Evolutionary conservation across 805 yeast species (phyloP).

Genomic region (Lipomyces lipofer): DNA sequence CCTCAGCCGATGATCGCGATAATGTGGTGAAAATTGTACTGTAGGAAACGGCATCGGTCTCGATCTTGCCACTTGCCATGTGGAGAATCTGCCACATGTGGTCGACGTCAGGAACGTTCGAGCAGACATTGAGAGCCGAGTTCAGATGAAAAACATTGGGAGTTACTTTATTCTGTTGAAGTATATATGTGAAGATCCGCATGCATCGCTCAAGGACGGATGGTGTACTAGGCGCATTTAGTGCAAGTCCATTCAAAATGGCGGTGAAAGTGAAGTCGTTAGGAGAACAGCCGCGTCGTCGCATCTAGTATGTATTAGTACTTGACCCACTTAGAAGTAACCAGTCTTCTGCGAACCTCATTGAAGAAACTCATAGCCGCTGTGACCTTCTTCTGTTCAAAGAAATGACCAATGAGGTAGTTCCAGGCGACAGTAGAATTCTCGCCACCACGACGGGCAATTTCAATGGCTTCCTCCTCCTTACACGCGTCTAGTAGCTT

Average conservation of each 20-base stretch:
- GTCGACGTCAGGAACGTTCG: not conserved
- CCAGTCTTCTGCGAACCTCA: conserved; percentile 6
- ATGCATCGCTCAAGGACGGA: conserved; percentile 8
- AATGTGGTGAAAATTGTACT: conserved; percentile 11
- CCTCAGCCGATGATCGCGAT: conserved; percentile 1
- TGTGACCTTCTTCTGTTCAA: conserved; percentile 6
- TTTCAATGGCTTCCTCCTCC: conserved; percentile 3
- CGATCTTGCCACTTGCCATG: conserved; percentile 5
- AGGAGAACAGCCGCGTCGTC: conserved; percentile 14
- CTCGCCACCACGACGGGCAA: conserved; percentile 13
- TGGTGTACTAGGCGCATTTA: conserved; percentile 3
- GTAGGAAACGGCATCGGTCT: conserved; percentile 11
- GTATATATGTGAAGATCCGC: conserved; percentile 7
- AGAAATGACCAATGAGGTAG: conserved; percentile 6
- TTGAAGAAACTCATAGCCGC: conserved; percentile 11
- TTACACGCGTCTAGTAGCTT: not conserved
- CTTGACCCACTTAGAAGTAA: not conserved
- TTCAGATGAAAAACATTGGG: conserved; percentile 19
- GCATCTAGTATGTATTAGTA: conserved; percentile 9
- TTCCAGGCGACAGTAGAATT: conserved; percentile 26
- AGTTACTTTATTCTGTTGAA: not conserved
- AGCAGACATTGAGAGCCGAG: conserved; percentile 22
- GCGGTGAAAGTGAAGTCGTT: conserved; percentile 19
- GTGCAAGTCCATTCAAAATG: conserved; percentile 22
- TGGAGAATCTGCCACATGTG: conserved; percentile 21